phyloP scores from a whole-genome alignment of 75 land plant genomes.

The Cunninghamia lanceolata region DNA sequence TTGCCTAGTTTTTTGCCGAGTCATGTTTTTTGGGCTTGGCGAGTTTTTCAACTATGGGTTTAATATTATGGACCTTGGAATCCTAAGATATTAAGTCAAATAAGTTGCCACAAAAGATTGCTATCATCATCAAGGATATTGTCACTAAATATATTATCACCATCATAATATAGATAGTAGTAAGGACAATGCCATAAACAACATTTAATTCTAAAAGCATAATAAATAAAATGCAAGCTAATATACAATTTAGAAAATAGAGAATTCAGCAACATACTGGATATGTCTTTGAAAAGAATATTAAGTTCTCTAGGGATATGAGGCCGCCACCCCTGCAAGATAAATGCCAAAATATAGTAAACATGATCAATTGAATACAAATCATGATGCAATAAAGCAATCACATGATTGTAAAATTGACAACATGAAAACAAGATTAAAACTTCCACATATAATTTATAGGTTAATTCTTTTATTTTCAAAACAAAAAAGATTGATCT shows the following conservation, averaged over 20 bases:
- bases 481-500: background rate
- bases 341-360: background rate
- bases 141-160: too few relatives aligned
- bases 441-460: background rate
- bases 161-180: background rate
- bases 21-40: too few relatives aligned
- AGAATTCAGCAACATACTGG: conserved; percentile 16
- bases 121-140: background rate
- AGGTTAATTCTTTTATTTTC: background rate
- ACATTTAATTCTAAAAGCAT: background rate
- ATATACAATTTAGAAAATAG: background rate
- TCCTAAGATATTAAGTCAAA: too few relatives aligned
- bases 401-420: background rate
- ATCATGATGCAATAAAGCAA: background rate
- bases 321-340: conserved; percentile 48
- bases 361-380: background rate
- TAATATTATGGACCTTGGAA: too few relatives aligned
- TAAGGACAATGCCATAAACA: background rate
- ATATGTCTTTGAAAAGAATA: conserved; percentile 37
- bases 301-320: conserved; percentile 38
- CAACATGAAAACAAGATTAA: background rate
- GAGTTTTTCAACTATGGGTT: too few relatives aligned
- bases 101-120: too few relatives aligned
- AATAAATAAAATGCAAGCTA: background rate
- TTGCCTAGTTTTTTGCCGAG: too few relatives aligned